phyloP scores from a whole-genome alignment of 2,329 filamentous ascomycete species.

The Penicillium sp. region DNA sequence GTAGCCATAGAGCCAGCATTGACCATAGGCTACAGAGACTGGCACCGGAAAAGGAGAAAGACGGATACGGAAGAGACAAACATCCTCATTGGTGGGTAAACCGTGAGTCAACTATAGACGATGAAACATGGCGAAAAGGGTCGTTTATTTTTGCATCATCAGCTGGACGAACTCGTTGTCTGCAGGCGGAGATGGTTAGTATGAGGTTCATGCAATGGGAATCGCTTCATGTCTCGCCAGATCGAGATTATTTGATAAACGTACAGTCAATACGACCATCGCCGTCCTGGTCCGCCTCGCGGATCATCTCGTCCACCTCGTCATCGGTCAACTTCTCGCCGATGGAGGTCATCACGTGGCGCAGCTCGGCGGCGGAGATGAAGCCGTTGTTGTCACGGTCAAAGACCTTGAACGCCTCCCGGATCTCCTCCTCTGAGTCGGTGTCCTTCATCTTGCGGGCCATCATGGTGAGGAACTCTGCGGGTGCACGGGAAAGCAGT shows the following conservation, averaged over 20 bases:
- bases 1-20: slow-evolving; percentile 21
- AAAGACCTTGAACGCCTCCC: slow-evolving; percentile 87
- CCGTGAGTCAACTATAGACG: slow-evolving; percentile 33
- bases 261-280: slow-evolving; percentile 86
- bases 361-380: slow-evolving; percentile 84
- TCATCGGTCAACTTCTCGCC: slow-evolving; percentile 89
- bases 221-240: background rate
- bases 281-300: slow-evolving; percentile 85
- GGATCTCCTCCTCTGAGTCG: slow-evolving; percentile 87
- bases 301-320: slow-evolving; percentile 91
- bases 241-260: slow-evolving; percentile 31
- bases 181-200: slow-evolving; percentile 43
- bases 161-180: slow-evolving; percentile 93
- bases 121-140: slow-evolving; percentile 27
- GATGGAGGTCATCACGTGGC: slow-evolving; percentile 90
- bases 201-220: background rate
- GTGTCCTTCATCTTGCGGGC: slow-evolving; percentile 93
- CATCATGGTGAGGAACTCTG: slow-evolving; percentile 93
- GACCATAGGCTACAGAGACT: slow-evolving; percentile 31
- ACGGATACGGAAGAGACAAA: slow-evolving; percentile 17
- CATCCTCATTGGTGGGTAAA: slow-evolving; percentile 25
- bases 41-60: slow-evolving; percentile 26
- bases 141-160: slow-evolving; percentile 88
- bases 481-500: background rate
- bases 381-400: slow-evolving; percentile 91